A percentile compares a stretch with the other conserved stretches of the same genome.
Evolutionary conservation across 2,329 filamentous ascomycete genomes (phyloP).

Genomic region (Anisogramma anomala): DNA sequence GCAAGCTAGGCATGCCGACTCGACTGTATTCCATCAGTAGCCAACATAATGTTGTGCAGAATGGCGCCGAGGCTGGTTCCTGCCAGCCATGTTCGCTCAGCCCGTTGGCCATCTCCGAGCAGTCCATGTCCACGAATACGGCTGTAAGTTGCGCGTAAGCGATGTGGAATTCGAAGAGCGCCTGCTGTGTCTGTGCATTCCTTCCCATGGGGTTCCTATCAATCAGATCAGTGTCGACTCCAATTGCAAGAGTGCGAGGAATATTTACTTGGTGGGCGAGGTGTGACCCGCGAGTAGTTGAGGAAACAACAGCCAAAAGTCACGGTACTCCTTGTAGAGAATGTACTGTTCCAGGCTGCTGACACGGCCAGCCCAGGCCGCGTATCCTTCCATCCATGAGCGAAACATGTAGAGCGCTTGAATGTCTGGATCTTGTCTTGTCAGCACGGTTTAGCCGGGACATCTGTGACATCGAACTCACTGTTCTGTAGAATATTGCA

Average conservation of each 20-base stretch:
- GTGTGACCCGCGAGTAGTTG: conserved; percentile 30
- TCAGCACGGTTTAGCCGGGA: conserved; percentile 18
- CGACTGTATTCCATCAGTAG: conserved; percentile 8
- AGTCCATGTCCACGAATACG: conserved; percentile 41
- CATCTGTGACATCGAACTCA: conserved; percentile 15
- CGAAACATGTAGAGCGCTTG: conserved; percentile 33
- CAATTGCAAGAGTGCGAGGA: neutral
- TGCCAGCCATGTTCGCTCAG: conserved; percentile 21
- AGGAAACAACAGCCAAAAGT: conserved; percentile 43
- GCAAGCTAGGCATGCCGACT: neutral
- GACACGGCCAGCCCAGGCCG: conserved; percentile 29
- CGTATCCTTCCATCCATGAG: conserved; percentile 39
- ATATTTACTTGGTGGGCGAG: neutral
- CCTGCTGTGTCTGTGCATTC: conserved; percentile 20
- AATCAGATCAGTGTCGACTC: conserved; percentile 8
- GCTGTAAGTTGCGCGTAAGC: conserved; percentile 39
- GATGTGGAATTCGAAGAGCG: conserved; percentile 28
- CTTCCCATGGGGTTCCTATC: conserved; percentile 19
- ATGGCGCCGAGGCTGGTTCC: conserved; percentile 32
- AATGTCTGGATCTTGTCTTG: conserved; percentile 27
- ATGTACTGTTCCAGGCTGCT: conserved; percentile 27
- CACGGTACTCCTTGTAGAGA: conserved; percentile 31
- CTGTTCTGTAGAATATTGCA: conserved; percentile 18
- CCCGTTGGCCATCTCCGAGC: conserved; percentile 24
- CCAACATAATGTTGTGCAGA: conserved; percentile 29